Conservation (phyloP, 345 rosid species). For the Brassica juncea region DNA sequence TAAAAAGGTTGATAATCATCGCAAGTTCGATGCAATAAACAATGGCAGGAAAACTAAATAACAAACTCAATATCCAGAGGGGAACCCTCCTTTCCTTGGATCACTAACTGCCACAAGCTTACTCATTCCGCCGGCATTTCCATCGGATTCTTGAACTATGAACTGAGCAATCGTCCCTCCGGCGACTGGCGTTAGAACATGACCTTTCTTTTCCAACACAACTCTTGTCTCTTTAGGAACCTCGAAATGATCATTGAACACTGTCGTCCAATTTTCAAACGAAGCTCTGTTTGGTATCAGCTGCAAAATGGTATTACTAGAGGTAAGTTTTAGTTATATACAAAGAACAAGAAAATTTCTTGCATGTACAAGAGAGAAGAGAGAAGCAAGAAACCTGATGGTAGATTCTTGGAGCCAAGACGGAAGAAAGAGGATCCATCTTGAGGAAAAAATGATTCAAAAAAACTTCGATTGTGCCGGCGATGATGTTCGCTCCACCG, state of each 20-base stretch:
- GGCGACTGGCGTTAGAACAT: conserved; percentile 43
- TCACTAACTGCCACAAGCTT: conserved; percentile 59
- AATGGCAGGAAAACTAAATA: not conserved
- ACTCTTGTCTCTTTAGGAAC: conserved; percentile 41
- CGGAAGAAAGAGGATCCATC: conserved; percentile 62
- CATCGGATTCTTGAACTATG: conserved; percentile 43
- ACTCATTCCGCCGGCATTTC: conserved; percentile 20
- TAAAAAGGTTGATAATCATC: not conserved
- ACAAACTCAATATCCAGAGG: conserved; percentile 52
- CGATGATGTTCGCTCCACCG: conserved; percentile 62
- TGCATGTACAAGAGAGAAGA: not conserved
- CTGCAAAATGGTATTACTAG: conserved; percentile 31
- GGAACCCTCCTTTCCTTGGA: conserved; percentile 68
- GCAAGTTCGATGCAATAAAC: conserved; percentile 8
- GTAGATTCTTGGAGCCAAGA: conserved; percentile 61
- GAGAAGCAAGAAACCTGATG: conserved; percentile 49
- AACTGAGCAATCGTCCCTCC: conserved; percentile 58
- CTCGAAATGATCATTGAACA: conserved; percentile 50
- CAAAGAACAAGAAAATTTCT: not conserved
- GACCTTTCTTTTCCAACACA: conserved; percentile 51
- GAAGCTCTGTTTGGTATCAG: conserved; percentile 48
- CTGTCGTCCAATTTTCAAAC: conserved; percentile 65
- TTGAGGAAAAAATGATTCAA: conserved; percentile 53
- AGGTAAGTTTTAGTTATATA: not conserved
- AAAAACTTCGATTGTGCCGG: conserved; percentile 54